phyloP scores from a whole-genome alignment of 495 filamentous ascomycete genomes.

The Astrothelium subdiscretum region DNA sequence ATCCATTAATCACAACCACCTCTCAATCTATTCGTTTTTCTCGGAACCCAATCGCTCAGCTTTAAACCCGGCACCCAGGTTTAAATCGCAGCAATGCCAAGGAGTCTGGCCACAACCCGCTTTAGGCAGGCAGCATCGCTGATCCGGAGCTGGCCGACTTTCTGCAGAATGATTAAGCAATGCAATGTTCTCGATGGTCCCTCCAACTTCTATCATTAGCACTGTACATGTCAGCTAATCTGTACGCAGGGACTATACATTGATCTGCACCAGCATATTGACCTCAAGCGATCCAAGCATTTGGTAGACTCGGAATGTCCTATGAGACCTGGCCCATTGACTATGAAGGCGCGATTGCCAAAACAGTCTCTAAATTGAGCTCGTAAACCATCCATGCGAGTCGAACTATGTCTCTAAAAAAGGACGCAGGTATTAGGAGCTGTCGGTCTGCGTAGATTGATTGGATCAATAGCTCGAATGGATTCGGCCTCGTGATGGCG shows the following conservation, averaged over 20 bases:
- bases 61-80: background rate
- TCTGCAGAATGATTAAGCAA: background rate
- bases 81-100: background rate
- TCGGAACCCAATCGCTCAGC: background rate
- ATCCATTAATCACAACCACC: too few relatives aligned
- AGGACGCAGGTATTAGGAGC: background rate
- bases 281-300: background rate
- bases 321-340: background rate
- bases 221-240: background rate
- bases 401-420: background rate
- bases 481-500: background rate
- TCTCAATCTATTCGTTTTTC: background rate
- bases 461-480: background rate
- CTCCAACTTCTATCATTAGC: background rate
- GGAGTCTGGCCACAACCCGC: background rate
- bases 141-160: constrained; percentile 1
- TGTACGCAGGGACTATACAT: background rate
- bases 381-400: background rate
- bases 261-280: background rate
- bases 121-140: background rate
- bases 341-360: background rate
- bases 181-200: background rate
- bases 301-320: background rate
- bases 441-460: background rate
- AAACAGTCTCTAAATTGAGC: background rate